phyloP scores from a whole-genome alignment of 1,139 yeast genomes.

The Kodamaea alishanica region DNA sequence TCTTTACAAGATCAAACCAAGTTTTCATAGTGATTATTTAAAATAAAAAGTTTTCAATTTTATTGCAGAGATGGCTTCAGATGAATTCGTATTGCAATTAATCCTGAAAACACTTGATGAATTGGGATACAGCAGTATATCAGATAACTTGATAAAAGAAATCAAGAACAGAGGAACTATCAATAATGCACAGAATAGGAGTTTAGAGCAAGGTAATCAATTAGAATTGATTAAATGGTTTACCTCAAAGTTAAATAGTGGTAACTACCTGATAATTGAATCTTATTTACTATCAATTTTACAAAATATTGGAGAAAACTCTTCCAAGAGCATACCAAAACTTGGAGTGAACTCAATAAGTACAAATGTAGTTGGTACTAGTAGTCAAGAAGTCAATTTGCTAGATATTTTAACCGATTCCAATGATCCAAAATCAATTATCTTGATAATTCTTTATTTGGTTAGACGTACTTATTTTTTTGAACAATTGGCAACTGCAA shows the following conservation, averaged over 20 bases:
- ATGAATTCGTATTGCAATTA: constrained; percentile 30
- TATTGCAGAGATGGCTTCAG: constrained; percentile 7
- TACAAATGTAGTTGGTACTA: neutral
- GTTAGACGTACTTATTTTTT: constrained; percentile 25
- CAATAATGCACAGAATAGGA: constrained; percentile 2
- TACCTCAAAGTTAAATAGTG: constrained; percentile 18
- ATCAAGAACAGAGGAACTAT: constrained; percentile 8
- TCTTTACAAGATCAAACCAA: too few relatives aligned
- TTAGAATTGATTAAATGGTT: constrained; percentile 22
- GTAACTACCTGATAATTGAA: constrained; percentile 20
- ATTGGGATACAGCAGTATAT: constrained; percentile 23
- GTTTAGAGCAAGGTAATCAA: constrained; percentile 1
- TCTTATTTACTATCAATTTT: constrained; percentile 4
- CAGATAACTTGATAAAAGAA: constrained; percentile 14
- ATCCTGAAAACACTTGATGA: constrained; percentile 31
- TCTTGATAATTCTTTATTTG: constrained; percentile 23
- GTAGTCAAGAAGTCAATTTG: neutral
- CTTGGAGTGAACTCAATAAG: neutral
- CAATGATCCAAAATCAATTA: constrained; percentile 13
- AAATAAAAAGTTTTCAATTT: too few relatives aligned
- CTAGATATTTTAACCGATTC: constrained; percentile 2
- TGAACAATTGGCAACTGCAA: constrained; percentile 12
- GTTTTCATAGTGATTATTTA: too few relatives aligned
- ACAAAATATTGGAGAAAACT: neutral
- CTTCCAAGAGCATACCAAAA: too few relatives aligned